Evolutionary conservation across 2,329 filamentous ascomycete genomes (phyloP), one percentile per base, ranked within the genome.

Genomic region (Epichloe brachyelytri): DNA sequence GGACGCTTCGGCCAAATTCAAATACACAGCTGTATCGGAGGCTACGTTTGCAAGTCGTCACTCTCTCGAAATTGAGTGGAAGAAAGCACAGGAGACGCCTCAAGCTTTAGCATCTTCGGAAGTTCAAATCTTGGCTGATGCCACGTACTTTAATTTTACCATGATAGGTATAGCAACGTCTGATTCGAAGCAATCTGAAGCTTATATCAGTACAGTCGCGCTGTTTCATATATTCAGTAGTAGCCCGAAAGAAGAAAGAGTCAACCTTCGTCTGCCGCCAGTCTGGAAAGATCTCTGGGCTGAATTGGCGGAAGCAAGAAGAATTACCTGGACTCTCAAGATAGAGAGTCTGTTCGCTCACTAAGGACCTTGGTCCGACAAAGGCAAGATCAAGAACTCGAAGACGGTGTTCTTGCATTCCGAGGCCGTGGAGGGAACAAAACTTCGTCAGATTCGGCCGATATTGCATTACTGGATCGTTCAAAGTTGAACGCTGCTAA

Each of bases 261-360:
- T 88, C 2, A 85, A 84, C 53, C 65, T 95, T 55, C 79, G 86
- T 48, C 72, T 98, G 15, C 88, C 90, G 4, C 74, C 83, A 0
- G 75, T 79, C 2, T 98, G 88, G 86, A 82, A 87, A 63, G 86
- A 95, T 57, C 71, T 96, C 1, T 96, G 90, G 82, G 76, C 78
- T 10, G 89, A 97, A 62, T 78, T 95, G 53, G 74, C 82, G 0
- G 80, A 83, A 48, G 68, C 76, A 19, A 83, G 60, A 91, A 88
- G 64, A 78, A 77, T 43, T 75, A 85, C 49, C 69, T 80, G 4
- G 86, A 95, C 62, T 73, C 82, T 22, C 68, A 74, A 34, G 89
- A 96, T 61, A 83, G 88, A 54, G 69, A 73, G 5, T 75, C 75
- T 1, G 72, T 96, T 41, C 83, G 80, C 52, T 74, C 78, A 17